Evolutionary conservation across 768 basidiomycete genomes (phyloP).

Genomic region (Cubamyces lactineus): DNA sequence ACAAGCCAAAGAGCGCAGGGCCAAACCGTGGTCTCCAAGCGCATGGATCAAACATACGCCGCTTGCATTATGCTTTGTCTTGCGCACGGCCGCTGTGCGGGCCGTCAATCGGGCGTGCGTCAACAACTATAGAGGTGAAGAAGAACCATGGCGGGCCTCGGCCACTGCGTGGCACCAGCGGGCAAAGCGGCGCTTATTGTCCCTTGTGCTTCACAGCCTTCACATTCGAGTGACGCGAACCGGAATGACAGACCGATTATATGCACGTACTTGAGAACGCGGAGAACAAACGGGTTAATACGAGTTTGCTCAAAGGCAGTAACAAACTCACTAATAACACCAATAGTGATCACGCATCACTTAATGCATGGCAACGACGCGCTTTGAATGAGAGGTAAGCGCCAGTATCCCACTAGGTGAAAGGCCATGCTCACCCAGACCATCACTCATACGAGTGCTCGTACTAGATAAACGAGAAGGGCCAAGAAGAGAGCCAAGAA

Average conservation of each 20-base stretch:
- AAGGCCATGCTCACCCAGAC: background rate
- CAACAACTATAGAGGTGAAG: background rate
- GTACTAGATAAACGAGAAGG: background rate
- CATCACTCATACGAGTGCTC: constrained; percentile 36
- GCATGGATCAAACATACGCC: too few species aligned
- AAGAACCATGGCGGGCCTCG: too few species aligned
- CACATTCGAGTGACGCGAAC: background rate
- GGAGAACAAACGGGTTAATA: background rate
- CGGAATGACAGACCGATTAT: too few species aligned
- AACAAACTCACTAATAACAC: too few species aligned
- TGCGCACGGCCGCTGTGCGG: background rate
- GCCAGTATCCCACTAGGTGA: background rate
- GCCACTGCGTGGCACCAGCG: background rate
- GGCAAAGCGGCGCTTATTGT: background rate
- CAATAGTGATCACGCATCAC: too few species aligned
- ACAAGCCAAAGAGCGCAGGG: background rate
- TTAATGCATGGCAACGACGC: background rate
- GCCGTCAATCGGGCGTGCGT: background rate
- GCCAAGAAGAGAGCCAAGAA: constrained; percentile 14
- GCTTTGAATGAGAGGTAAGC: background rate
- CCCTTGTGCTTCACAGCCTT: background rate
- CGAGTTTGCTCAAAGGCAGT: too few species aligned
- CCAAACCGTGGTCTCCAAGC: too few species aligned
- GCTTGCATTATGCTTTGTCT: background rate
- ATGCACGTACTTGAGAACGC: too few species aligned